Evolutionary conservation across 2,329 filamentous ascomycete species (phyloP).

Genomic region (Neonectria hederae): DNA sequence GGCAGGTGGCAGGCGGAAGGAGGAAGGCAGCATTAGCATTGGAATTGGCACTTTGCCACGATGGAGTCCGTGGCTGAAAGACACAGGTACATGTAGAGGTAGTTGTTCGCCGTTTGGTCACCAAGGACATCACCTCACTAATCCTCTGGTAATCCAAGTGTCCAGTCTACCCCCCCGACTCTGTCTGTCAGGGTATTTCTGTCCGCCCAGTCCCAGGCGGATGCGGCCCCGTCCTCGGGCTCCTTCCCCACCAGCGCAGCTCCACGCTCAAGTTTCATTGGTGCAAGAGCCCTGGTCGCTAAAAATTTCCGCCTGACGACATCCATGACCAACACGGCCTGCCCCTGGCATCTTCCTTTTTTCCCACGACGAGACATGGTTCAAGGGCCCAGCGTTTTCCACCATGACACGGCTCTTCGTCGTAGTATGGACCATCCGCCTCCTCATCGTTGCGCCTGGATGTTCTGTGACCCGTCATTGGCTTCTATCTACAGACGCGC

Average conservation of each 20-base stretch:
- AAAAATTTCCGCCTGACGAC: conserved; percentile 38
- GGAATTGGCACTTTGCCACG: not conserved
- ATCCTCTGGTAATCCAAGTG: too few relatives aligned
- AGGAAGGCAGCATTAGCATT: not conserved
- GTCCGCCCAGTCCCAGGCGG: conserved; percentile 15
- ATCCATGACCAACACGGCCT: conserved; percentile 27
- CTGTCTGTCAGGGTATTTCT: conserved; percentile 22
- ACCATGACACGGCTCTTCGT: conserved; percentile 31
- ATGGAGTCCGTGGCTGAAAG: not conserved
- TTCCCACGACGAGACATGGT: conserved; percentile 29
- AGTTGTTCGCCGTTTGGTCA: not conserved
- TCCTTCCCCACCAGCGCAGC: conserved; percentile 29
- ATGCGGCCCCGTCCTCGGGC: conserved; percentile 21
- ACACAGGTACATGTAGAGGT: too few relatives aligned
- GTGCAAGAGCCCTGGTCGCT: conserved; percentile 31
- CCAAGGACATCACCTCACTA: not conserved
- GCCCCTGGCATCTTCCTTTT: conserved; percentile 21
- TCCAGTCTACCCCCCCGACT: too few relatives aligned
- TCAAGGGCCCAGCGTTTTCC: conserved; percentile 30
- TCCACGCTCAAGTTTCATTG: conserved; percentile 28
- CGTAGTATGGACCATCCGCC: conserved; percentile 31
- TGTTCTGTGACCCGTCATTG: conserved; percentile 23
- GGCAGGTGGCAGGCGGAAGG: too few relatives aligned
- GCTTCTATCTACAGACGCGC: conserved; percentile 18
- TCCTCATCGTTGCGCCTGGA: conserved; percentile 20